Evolutionary conservation across 1,284 basidiomycete genomes (phyloP), one percentile per base, ranked within the genome.

Genomic region (Moesziomyces globuligerus): DNA sequence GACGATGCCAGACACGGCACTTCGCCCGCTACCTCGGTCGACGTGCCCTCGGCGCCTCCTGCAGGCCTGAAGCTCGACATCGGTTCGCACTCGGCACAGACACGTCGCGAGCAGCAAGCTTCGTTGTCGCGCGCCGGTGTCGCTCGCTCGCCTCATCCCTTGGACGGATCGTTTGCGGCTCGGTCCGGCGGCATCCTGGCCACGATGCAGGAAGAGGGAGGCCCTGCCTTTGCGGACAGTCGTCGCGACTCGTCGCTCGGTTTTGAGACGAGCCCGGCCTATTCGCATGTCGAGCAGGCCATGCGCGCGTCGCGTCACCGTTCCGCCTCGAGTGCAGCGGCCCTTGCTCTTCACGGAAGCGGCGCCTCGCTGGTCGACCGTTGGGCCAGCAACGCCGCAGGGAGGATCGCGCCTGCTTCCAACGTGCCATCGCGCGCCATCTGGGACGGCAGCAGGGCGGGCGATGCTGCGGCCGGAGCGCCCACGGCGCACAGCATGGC

Each of bases 251-350:
- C 53, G 17, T 54, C 68, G 50, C 44, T 71, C 8, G 54, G 54
- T 18, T 57, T 54, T 18, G 53, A 61, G 17, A 13, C 47, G 8
- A 40, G 40, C n/a, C 49, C 34, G 18, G n/a, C 57, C 10, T 46
- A 45, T 24, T 44, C 64, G 10, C 52, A 52, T 26, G 48, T 60
- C 32, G 57, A 52, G 53, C 57, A 53, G 29, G 49, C 57, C 15
- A 48, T 70, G n/a, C 69, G 55, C 40, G 50, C 62, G 8, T 66
- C 62, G 20, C 68, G 60, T 11, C 62, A 73, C 23, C 64, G 72
- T 11, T 76, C 72, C 11, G 54, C 71, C 8, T 77, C 75, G 18
- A 77, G 75, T 34, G 75, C 75, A 3, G 74, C 75, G 6, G 70
- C 73, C 3, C 58, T 76, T 3, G 65, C 69, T 4, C 58, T 68